These are phyloP conservation scores for Verticillium alfalfae DNA, from an alignment of 2,329 filamentous ascomycete species.

Conservation along the genomic window DNA sequence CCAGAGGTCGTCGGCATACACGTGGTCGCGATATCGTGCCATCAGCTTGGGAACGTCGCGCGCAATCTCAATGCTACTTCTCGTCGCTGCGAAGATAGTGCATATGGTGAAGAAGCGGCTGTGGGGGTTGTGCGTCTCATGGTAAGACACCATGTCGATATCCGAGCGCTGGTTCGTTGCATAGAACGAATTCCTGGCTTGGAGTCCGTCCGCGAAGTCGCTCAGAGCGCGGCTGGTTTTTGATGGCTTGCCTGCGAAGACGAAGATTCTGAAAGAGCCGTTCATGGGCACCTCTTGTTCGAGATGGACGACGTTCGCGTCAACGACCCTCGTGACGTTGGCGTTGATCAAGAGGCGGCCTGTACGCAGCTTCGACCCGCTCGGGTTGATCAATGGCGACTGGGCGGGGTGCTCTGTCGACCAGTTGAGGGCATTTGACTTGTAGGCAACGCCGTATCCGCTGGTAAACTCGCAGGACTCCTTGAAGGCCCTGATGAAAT, in stretches of 20 bases:
- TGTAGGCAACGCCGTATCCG: slow-evolving; percentile 85
- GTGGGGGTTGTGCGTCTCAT: slow-evolving; percentile 82
- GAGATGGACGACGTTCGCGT: slow-evolving; percentile 84
- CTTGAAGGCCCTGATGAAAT: slow-evolving; percentile 87
- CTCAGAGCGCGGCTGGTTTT: slow-evolving; percentile 57
- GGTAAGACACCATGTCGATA: slow-evolving; percentile 58
- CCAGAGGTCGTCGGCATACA: slow-evolving; percentile 81
- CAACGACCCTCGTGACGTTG: slow-evolving; percentile 79
- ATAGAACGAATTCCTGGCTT: slow-evolving; percentile 67
- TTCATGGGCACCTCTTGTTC: slow-evolving; percentile 89
- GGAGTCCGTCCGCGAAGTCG: slow-evolving; percentile 64
- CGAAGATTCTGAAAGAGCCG: slow-evolving; percentile 78
- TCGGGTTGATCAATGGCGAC: slow-evolving; percentile 63
- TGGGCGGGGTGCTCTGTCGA: slow-evolving; percentile 65
- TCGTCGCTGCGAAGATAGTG: slow-evolving; percentile 64
- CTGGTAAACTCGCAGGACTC: slow-evolving; percentile 87
- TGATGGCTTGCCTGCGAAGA: slow-evolving; percentile 70
- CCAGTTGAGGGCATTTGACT: slow-evolving; percentile 81
- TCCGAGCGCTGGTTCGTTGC: slow-evolving; percentile 58
- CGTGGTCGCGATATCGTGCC: slow-evolving; percentile 70
- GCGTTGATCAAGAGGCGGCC: slow-evolving; percentile 73
- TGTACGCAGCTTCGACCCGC: slow-evolving; percentile 60
- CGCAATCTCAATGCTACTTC: slow-evolving; percentile 66
- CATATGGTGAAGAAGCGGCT: slow-evolving; percentile 75
- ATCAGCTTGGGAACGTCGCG: slow-evolving; percentile 66